Percentiles rank a stretch among this genome's conserved stretches.
These are phyloP conservation scores for Kwoniella sp. DNA, from an alignment of 768 basidiomycete species.

Conservation along the genomic window DNA sequence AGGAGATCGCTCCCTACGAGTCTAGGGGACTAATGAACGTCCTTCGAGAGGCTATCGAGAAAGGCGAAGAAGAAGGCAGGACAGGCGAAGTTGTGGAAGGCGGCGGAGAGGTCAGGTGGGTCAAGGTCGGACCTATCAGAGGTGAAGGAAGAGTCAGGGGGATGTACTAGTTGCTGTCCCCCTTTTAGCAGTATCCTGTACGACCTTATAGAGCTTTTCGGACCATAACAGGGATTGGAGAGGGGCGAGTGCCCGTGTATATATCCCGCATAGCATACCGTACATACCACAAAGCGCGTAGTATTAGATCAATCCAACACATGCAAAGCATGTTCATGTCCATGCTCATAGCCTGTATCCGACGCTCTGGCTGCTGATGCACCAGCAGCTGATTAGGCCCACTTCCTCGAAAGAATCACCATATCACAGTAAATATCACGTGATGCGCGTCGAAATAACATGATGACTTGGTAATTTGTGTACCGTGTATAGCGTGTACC, in stretches of 20 bases:
- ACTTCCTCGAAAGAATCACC: too few species aligned
- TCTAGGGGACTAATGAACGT: conserved; percentile 59
- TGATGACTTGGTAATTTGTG: not conserved
- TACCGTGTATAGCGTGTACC: too few species aligned
- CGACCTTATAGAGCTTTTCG: not conserved
- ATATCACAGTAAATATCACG: conserved; percentile 14
- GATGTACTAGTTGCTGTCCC: conserved; percentile 33
- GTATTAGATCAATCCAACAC: too few species aligned
- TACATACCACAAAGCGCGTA: too few species aligned
- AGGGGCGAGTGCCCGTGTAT: not conserved
- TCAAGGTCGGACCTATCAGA: conserved; percentile 30
- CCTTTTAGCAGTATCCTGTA: too few species aligned
- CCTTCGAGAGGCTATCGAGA: conserved; percentile 18
- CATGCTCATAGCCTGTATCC: too few species aligned
- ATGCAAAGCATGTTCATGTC: too few species aligned
- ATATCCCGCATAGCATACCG: not conserved
- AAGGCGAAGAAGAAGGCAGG: conserved; percentile 44
- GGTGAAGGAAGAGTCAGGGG: conserved; percentile 53
- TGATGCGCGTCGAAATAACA: conserved; percentile 6
- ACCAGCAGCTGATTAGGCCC: too few species aligned
- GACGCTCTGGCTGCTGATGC: too few species aligned
- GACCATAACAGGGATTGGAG: too few species aligned
- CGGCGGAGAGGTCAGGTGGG: conserved; percentile 34
- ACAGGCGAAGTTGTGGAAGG: conserved; percentile 34
- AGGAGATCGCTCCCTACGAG: conserved; percentile 67